Percentiles rank a stretch among this genome's conserved stretches.
These are phyloP conservation scores for Acorus calamus DNA, from an alignment of 106 monocot genomes.

Conservation along the genomic window DNA sequence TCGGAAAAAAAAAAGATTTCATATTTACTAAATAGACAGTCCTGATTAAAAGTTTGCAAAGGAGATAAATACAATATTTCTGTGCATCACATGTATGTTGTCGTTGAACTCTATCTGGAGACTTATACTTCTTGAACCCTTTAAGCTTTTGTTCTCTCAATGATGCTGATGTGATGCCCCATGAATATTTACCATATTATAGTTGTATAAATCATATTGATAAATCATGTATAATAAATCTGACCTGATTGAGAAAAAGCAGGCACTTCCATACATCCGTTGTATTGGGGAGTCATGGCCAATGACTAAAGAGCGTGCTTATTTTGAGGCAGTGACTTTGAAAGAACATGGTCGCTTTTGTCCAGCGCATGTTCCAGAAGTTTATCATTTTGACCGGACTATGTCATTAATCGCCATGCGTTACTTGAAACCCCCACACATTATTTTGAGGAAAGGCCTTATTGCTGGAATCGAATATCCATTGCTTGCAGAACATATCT, in stretches of 20 bases:
- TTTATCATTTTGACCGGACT: constrained; percentile 78
- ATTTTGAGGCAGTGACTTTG: constrained; percentile 68
- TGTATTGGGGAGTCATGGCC: constrained; percentile 95
- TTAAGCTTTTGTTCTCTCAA: no score
- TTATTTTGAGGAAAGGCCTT: constrained; percentile 89
- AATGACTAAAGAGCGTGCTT: constrained; percentile 83
- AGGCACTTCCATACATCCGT: constrained; percentile 93
- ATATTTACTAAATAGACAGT: no score
- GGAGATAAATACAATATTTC: no score
- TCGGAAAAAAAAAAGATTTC: no score
- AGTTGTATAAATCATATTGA: neutral
- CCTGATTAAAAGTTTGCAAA: no score
- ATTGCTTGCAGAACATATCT: constrained; percentile 80
- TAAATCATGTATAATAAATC: neutral
- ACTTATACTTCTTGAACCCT: no score
- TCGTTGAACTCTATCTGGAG: no score
- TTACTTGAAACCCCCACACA: constrained; percentile 90
- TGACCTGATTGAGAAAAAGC: neutral
- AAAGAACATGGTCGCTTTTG: constrained; percentile 69
- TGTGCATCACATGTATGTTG: no score
- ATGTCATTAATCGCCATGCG: constrained; percentile 91
- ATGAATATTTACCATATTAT: no score
- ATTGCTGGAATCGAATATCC: constrained; percentile 92
- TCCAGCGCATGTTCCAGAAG: constrained; percentile 82
- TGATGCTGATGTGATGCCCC: no score